These are phyloP conservation scores for Colletotrichum sp. DNA, from an alignment of 2,329 filamentous ascomycete genomes.

Conservation along the genomic window DNA sequence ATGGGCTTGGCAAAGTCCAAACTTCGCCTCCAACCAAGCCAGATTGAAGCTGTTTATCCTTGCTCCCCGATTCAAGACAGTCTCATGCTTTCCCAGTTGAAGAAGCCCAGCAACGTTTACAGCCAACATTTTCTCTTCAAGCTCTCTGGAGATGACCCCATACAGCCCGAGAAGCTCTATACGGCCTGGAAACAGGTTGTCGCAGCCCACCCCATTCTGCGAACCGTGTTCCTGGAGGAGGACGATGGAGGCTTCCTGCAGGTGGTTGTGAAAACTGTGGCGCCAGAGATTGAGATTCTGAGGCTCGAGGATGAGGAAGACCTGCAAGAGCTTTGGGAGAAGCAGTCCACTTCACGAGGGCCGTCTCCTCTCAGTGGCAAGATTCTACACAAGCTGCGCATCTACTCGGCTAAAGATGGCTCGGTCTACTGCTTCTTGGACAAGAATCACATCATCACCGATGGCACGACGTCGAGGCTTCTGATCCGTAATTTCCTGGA, in stretches of 20 bases:
- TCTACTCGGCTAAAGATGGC: background rate
- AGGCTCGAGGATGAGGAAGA: background rate
- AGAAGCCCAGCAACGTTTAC: background rate
- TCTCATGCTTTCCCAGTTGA: slow-evolving; percentile 10
- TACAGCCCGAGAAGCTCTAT: background rate
- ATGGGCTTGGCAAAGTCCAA: background rate
- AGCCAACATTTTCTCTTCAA: slow-evolving; percentile 3
- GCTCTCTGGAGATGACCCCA: background rate
- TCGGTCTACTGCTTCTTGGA: background rate
- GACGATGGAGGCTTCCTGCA: background rate
- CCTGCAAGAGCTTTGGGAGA: background rate
- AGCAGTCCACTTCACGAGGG: background rate
- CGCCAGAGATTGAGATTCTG: background rate
- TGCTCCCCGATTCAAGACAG: slow-evolving; percentile 12
- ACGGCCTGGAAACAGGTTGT: background rate
- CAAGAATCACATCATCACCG: slow-evolving; percentile 11
- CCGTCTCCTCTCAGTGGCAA: background rate
- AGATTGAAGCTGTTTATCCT: background rate
- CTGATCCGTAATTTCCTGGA: background rate
- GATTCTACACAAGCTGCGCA: background rate
- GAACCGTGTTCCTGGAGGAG: background rate
- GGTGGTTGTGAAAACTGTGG: background rate
- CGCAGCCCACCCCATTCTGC: background rate
- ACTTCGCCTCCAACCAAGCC: background rate
- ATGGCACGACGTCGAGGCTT: slow-evolving; percentile 2